Percentiles rank a stretch among this genome's conserved stretches.
Evolutionary conservation across 495 filamentous ascomycete genomes (phyloP).

Genomic region (Neurospora sp.): DNA sequence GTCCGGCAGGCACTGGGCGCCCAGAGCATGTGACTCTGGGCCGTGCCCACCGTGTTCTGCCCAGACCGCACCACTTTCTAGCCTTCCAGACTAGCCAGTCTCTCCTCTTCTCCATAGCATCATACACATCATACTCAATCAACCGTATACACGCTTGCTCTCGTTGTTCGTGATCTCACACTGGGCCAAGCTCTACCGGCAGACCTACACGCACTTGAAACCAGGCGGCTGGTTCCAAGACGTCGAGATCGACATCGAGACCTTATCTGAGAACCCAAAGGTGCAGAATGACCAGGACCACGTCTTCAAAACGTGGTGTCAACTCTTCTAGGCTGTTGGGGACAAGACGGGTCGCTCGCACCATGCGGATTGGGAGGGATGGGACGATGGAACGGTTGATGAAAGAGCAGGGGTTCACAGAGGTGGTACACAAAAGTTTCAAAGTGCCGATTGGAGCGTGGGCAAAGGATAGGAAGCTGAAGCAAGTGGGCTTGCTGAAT

Average conservation of each 20-base stretch:
- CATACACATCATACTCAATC: no score
- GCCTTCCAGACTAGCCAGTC: no score
- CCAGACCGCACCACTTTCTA: no score
- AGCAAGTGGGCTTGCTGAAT: not conserved
- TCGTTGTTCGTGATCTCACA: no score
- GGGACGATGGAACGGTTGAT: not conserved
- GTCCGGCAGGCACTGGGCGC: no score
- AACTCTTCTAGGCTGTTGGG: constrained; percentile 2
- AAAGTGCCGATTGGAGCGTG: constrained; percentile 10
- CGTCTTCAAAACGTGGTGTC: constrained; percentile 3
- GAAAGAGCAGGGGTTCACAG: not conserved
- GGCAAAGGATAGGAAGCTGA: constrained; percentile 8
- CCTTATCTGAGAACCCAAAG: not conserved
- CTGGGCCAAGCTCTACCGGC: not conserved
- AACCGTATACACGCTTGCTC: no score
- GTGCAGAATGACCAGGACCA: not conserved
- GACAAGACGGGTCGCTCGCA: not conserved
- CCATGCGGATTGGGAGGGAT: not conserved
- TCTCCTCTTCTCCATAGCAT: no score
- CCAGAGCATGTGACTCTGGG: no score
- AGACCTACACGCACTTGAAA: not conserved
- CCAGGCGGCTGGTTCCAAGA: constrained; percentile 1
- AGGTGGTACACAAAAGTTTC: not conserved
- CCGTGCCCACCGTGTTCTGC: no score
- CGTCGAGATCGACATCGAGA: constrained; percentile 6